Evolutionary conservation across 2,329 filamentous ascomycete genomes (phyloP).

Genomic region (Volutella citrinella): DNA sequence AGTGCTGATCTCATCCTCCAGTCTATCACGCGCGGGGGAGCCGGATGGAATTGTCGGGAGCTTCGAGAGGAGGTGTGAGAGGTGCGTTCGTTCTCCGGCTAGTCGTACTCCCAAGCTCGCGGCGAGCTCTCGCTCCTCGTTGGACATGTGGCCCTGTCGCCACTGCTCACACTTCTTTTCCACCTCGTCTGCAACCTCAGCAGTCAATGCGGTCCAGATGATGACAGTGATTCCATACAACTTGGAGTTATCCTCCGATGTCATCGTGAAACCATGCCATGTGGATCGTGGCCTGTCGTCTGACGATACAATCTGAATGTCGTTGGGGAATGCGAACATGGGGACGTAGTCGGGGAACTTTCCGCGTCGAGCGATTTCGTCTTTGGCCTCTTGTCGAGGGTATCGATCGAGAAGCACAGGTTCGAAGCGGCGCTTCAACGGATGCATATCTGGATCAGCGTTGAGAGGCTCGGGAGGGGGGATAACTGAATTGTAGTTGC

Average conservation of each 20-base stretch:
- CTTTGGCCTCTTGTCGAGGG: conserved; percentile 75
- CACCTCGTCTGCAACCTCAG: conserved; percentile 77
- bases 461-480: conserved; percentile 89
- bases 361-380: conserved; percentile 76
- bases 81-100: conserved; percentile 80
- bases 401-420: conserved; percentile 95
- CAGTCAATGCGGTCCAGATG: conserved; percentile 85
- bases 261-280: conserved; percentile 99
- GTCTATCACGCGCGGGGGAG: conserved; percentile 72
- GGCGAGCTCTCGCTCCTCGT: conserved; percentile 86
- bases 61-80: conserved; percentile 82
- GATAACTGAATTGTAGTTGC: conserved; percentile 98
- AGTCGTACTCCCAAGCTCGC: conserved; percentile 87
- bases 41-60: conserved; percentile 79
- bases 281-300: conserved; percentile 93
- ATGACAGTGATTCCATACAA: conserved; percentile 89
- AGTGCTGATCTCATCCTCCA: conserved; percentile 92
- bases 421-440: conserved; percentile 88
- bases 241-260: conserved; percentile 84
- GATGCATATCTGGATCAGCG: conserved; percentile 89
- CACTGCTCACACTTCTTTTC: conserved; percentile 79
- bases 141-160: conserved; percentile 85
- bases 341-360: conserved; percentile 96
- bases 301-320: conserved; percentile 93
- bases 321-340: conserved; percentile 99